These are phyloP conservation scores for Solanum hybrid DNA, from an alignment of 305 asterid genomes.

Conservation along the genomic window DNA sequence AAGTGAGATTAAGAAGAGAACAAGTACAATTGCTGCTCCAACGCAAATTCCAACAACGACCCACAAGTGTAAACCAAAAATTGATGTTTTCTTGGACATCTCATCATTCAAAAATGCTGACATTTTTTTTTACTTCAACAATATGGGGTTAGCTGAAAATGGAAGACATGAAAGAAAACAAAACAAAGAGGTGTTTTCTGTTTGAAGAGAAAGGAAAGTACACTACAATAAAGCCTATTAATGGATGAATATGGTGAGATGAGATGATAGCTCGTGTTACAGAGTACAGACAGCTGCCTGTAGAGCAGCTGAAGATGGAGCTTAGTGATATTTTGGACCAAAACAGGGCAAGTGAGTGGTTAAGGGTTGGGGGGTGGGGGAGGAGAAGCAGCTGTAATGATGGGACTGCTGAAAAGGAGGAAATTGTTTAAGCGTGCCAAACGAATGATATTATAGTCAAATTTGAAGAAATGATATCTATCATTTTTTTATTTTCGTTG, in stretches of 20 bases:
- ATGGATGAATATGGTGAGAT: neutral
- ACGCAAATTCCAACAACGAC: conserved; percentile 54
- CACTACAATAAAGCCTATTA: neutral
- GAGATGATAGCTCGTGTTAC: neutral
- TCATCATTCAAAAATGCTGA: conserved; percentile 36
- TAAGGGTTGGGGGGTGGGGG: neutral
- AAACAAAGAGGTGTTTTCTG: neutral
- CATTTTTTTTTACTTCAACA: neutral
- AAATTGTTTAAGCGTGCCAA: neutral
- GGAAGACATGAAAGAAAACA: neutral
- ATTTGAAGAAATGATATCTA: neutral
- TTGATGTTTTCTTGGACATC: conserved; percentile 55
- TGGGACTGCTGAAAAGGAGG: neutral
- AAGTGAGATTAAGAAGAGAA: conserved; percentile 44
- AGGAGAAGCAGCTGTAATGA: conserved; percentile 7
- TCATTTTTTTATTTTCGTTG: neutral
- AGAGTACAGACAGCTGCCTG: neutral
- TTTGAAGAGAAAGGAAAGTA: neutral
- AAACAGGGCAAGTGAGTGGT: neutral
- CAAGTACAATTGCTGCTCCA: conserved; percentile 52
- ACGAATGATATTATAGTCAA: neutral
- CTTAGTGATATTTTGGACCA: neutral
- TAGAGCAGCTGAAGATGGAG: neutral
- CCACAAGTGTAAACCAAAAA: conserved; percentile 64
- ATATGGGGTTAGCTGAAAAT: neutral